These are phyloP conservation scores for Nakaseomyces delphensis DNA, from an alignment of 1,139 yeast species.

Conservation along the genomic window DNA sequence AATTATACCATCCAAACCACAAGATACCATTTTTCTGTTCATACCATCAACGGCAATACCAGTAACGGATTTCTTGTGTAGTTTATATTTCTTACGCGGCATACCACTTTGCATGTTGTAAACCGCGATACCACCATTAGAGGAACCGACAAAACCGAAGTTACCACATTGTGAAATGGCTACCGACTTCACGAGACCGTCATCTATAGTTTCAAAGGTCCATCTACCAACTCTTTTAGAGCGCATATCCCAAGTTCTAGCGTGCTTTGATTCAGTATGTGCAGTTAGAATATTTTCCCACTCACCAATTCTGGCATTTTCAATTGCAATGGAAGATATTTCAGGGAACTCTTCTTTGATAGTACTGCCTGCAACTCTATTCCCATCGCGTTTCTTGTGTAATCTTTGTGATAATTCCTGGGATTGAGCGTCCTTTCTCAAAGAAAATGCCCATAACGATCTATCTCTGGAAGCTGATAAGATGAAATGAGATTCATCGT, in stretches of 20 bases:
- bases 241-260: constrained; percentile 88
- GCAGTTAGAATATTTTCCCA: constrained; percentile 96
- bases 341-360: constrained; percentile 59
- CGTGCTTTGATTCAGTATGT: constrained; percentile 74
- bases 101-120: constrained; percentile 88
- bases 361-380: constrained; percentile 50
- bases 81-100: constrained; percentile 51
- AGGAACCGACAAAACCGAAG: constrained; percentile 88
- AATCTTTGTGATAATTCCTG: constrained; percentile 82
- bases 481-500: constrained; percentile 71
- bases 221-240: constrained; percentile 74
- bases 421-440: constrained; percentile 93
- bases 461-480: constrained; percentile 83
- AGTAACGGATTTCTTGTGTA: constrained; percentile 75
- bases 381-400: constrained; percentile 46
- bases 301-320: constrained; percentile 72
- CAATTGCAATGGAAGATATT: constrained; percentile 62
- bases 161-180: constrained; percentile 90
- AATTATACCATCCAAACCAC: constrained; percentile 82
- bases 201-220: constrained; percentile 63
- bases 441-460: constrained; percentile 83
- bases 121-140: constrained; percentile 78
- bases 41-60: constrained; percentile 86
- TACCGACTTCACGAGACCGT: constrained; percentile 71
- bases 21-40: constrained; percentile 78